Percentiles rank a stretch among this genome's conserved stretches.
phyloP scores from a whole-genome alignment of 805 yeast genomes.

The Candida koratica region DNA sequence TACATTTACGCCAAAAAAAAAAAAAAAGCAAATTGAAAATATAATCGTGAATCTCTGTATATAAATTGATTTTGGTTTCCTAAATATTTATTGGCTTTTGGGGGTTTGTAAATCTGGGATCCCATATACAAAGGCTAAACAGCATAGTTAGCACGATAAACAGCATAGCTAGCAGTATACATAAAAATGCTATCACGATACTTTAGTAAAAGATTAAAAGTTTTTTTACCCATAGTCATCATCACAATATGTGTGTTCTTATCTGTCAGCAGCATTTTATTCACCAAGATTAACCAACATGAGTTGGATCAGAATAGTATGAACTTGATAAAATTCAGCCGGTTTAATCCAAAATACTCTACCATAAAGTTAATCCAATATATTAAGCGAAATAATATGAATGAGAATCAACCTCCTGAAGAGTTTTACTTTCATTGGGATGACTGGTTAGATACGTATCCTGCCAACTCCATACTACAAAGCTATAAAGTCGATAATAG shows the following conservation, averaged over 20 bases:
- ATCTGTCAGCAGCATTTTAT: conserved; percentile 14
- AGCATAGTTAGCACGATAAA: not conserved
- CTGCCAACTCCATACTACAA: conserved; percentile 21
- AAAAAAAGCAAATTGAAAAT: too few relatives aligned
- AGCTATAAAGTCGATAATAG: conserved; percentile 12
- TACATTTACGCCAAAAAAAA: too few relatives aligned
- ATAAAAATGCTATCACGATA: conserved; percentile 14
- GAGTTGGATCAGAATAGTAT: conserved; percentile 22
- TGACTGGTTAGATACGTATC: conserved; percentile 33
- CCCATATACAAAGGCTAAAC: too few relatives aligned
- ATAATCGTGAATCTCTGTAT: too few relatives aligned
- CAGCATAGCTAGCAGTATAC: too few relatives aligned
- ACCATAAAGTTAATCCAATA: conserved; percentile 8
- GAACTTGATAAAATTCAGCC: conserved; percentile 19
- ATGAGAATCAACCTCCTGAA: conserved; percentile 6
- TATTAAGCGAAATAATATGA: not conserved
- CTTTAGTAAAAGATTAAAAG: conserved; percentile 19
- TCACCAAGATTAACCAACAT: conserved; percentile 19
- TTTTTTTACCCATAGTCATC: conserved; percentile 14
- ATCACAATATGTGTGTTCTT: conserved; percentile 11
- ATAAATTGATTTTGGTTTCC: too few relatives aligned
- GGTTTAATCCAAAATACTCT: conserved; percentile 25
- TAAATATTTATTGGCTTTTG: too few relatives aligned
- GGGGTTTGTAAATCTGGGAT: too few relatives aligned
- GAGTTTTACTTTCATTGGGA: conserved; percentile 40